A percentile compares a stretch with the other conserved stretches of the same genome.
phyloP scores from a whole-genome alignment of 1,284 basidiomycete species.

The Cerrena zonata region DNA sequence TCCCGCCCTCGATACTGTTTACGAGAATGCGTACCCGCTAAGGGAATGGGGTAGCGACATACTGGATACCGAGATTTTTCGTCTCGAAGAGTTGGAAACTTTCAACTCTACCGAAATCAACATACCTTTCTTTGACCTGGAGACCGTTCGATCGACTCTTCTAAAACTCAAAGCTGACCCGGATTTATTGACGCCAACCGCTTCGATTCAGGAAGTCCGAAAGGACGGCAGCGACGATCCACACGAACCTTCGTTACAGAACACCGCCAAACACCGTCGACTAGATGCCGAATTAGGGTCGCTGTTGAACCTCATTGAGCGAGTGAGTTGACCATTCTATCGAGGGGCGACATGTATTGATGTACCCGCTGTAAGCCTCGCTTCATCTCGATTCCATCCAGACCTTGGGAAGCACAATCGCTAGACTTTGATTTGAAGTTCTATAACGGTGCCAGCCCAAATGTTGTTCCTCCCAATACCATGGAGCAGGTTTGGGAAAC shows the following conservation, averaged over 20 bases:
- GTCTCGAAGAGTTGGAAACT: background rate
- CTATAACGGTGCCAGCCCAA: background rate
- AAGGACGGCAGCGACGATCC: background rate
- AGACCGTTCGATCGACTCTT: background rate
- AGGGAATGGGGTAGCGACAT: background rate
- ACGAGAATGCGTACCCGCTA: background rate
- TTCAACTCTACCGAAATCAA: background rate
- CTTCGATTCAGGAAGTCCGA: background rate
- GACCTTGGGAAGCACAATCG: no score
- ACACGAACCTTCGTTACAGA: background rate
- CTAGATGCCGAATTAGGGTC: background rate
- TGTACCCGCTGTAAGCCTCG: background rate
- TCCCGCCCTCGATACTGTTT: background rate
- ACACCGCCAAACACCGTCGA: background rate
- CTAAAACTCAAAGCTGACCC: background rate
- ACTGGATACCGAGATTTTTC: background rate
- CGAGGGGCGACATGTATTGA: background rate
- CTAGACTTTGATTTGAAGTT: background rate
- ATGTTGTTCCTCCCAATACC: conserved; percentile 38
- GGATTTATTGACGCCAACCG: background rate
- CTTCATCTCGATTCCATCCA: background rate
- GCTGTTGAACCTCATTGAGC: background rate
- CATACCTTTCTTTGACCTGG: no score
- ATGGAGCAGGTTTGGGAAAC: conserved; percentile 22
- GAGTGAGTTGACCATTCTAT: background rate